Evolutionary conservation across 108 stramenopile species (phyloP).

Genomic region (Stephanodiscus triporus): DNA sequence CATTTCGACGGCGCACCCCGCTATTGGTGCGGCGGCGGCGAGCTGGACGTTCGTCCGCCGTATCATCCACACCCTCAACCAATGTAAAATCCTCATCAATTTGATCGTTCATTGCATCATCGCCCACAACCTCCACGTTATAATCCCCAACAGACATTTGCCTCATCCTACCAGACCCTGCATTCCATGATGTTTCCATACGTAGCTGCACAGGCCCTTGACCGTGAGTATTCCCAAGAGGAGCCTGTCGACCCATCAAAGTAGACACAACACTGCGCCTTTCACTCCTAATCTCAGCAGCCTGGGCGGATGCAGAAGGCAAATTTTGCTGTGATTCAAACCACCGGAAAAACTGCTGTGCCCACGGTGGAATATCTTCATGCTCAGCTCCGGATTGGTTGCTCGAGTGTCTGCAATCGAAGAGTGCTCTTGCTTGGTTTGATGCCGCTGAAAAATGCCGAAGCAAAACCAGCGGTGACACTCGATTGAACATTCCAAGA

Average conservation of each 20-base stretch:
- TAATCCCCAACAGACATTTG: too few species aligned
- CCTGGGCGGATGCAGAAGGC: not conserved
- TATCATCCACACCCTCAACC: not conserved
- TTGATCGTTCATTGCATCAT: too few species aligned
- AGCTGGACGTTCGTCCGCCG: not conserved
- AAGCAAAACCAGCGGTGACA: not conserved
- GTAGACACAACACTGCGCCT: not conserved
- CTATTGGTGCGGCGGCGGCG: not conserved
- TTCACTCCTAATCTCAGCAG: not conserved
- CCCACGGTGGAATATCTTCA: not conserved
- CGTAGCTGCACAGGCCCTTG: too few species aligned
- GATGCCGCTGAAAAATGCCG: not conserved
- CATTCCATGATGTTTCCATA: too few species aligned
- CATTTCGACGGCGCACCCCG: not conserved
- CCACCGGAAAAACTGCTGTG: not conserved
- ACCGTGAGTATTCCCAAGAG: too few species aligned
- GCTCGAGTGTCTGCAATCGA: not conserved
- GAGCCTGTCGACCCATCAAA: constrained; percentile 8
- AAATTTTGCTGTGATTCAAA: not conserved
- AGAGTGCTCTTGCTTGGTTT: not conserved
- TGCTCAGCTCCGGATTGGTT: not conserved
- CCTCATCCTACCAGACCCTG: too few species aligned
- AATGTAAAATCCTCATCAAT: not conserved
- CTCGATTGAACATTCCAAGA: not conserved
- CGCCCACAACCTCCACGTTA: too few species aligned